phyloP scores from a whole-genome alignment of 768 basidiomycete species.

The Mycena belliarum region DNA sequence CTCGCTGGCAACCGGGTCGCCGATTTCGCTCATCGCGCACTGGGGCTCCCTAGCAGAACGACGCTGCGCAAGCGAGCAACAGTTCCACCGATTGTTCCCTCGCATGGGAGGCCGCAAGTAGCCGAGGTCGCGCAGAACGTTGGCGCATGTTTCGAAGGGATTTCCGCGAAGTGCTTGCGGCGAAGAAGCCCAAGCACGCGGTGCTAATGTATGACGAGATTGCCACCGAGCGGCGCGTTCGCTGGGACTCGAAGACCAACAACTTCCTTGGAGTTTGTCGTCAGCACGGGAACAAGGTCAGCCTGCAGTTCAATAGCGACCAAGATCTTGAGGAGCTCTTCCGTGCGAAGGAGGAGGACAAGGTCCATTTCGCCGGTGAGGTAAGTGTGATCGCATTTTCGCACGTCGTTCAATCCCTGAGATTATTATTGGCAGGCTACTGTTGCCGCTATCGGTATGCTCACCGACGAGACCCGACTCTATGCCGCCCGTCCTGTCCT shows the following conservation, averaged over 20 bases:
- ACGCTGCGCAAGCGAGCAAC: constrained; percentile 18
- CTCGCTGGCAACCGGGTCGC: constrained; percentile 26
- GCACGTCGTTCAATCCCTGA: background rate
- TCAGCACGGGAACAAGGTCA: constrained; percentile 24
- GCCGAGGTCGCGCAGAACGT: constrained; percentile 23
- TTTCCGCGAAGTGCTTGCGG: constrained; percentile 3
- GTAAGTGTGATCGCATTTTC: constrained; percentile 4
- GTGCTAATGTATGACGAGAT: constrained; percentile 34
- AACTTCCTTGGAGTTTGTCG: constrained; percentile 30
- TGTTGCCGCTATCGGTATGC: constrained; percentile 25
- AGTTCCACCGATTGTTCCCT: constrained; percentile 22
- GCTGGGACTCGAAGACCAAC: constrained; percentile 29
- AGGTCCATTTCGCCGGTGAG: constrained; percentile 28
- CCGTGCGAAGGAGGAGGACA: constrained; percentile 7
- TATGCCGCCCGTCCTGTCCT: constrained; percentile 27
- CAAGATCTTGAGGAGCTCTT: constrained; percentile 28
- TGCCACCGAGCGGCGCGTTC: constrained; percentile 25
- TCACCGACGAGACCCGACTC: constrained; percentile 18
- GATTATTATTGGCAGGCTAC: constrained; percentile 18
- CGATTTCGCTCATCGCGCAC: constrained; percentile 24
- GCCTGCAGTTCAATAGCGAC: constrained; percentile 23
- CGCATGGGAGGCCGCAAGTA: constrained; percentile 8
- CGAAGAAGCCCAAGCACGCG: constrained; percentile 18
- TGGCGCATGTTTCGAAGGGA: constrained; percentile 12
- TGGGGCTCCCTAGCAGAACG: constrained; percentile 16